These are phyloP conservation scores for Suillus cothurnatus DNA, from an alignment of 768 basidiomycete species.

Conservation along the genomic window DNA sequence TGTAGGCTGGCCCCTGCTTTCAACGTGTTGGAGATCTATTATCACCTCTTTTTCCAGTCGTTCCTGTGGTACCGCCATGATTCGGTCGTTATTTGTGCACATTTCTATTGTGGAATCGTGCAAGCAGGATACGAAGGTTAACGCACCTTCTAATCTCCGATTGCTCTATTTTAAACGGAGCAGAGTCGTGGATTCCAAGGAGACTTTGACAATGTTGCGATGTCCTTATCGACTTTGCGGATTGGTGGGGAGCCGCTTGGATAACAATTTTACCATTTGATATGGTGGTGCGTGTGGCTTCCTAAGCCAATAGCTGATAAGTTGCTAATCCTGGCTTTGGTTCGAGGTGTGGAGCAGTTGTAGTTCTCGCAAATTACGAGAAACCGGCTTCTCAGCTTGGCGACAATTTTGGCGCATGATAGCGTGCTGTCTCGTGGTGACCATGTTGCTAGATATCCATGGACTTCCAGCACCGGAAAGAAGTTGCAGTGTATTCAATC, in stretches of 20 bases:
- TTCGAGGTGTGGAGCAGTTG: background rate
- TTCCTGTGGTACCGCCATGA: background rate
- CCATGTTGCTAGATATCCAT: background rate
- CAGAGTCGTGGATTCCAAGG: background rate
- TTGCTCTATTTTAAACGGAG: background rate
- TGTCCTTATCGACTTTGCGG: conserved; percentile 1
- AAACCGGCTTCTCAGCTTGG: background rate
- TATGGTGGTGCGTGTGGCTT: background rate
- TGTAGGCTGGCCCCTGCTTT: background rate
- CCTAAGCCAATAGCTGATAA: background rate
- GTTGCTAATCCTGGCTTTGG: background rate
- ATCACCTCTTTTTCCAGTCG: background rate
- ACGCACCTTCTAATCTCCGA: background rate
- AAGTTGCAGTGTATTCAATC: background rate
- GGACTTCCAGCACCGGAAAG: background rate
- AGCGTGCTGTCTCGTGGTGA: background rate
- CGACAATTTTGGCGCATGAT: background rate
- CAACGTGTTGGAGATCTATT: background rate
- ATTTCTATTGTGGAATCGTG: background rate
- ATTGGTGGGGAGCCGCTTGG: conserved; percentile 29
- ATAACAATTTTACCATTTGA: conserved; percentile 15
- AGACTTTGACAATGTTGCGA: background rate
- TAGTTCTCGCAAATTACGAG: background rate
- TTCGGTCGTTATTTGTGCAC: background rate
- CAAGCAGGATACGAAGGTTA: background rate